Evolutionary conservation across 805 yeast genomes (phyloP), one percentile per base, ranked within the genome.

Genomic region (Sugiyamaella qingdaonensis): DNA sequence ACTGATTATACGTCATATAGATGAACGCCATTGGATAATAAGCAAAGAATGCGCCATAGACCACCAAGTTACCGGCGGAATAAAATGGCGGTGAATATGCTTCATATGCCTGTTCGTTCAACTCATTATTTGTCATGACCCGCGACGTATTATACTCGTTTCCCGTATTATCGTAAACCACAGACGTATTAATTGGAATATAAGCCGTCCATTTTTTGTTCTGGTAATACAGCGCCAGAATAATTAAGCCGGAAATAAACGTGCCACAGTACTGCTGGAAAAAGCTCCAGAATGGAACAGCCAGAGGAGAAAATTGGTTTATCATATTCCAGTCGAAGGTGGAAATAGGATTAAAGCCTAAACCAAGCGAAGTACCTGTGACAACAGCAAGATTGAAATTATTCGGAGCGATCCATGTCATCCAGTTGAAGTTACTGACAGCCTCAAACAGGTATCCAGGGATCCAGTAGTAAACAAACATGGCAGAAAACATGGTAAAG

Each of bases 81-180:
- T 81, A 82, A 65, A 76, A 84, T 10, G 88, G 88, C 4, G 87
- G 85, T 0, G 88, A 83, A 68, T 84, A 84, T 7, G 68, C 64
- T 61, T 78, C 68, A 65, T 84, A 84, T 8, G 70, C 78, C 8
- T 65, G 67, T 48, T 70, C 67, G 60, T 77, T 72, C 55, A 84
- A 73, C 1, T 60, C 75, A 65, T 65, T 82, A 10, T 66, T 68
- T 48, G 70, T 72, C 55, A 53, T 33, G 19, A 83, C 73, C 49
- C 74, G 65, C 14, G 73, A 72, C 41, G 82, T 79, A 31, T 77
- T 69, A 62, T 73, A 83, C 0, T 71, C 58, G 32, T 72, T 65
- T 21, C 83, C 87, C 37, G 69, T 73, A 59, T 82, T 82, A 53
- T 79, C 76, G 66, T 73, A 82, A 43, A 82, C 64, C 13, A 68